Conservation (phyloP, 2,329 filamentous ascomycete species). For the Epichloe gansuensis region DNA sequence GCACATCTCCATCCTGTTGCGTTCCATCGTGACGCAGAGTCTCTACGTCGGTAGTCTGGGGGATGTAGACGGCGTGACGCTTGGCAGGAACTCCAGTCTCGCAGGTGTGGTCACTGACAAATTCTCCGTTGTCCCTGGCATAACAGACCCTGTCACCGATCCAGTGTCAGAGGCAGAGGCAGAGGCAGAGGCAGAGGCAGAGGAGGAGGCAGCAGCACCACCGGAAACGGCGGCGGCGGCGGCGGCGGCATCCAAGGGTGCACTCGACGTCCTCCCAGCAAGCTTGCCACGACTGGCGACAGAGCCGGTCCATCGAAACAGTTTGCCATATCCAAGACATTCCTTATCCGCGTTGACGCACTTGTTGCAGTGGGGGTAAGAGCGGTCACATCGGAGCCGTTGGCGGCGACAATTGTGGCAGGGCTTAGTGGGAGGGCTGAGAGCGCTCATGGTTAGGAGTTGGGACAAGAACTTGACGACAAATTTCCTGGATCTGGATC, state of each 20-base stretch:
- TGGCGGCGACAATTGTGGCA: slow-evolving; percentile 44
- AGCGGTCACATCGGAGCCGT: slow-evolving; percentile 40
- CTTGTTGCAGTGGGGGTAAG: slow-evolving; percentile 39
- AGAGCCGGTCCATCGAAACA: slow-evolving; percentile 40
- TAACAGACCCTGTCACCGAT: slow-evolving; percentile 1
- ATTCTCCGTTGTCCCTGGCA: slow-evolving; percentile 7
- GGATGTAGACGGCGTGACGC: slow-evolving; percentile 2
- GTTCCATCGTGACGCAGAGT: neutral
- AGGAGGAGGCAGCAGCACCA: neutral
- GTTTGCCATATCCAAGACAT: slow-evolving; percentile 40
- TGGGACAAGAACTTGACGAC: slow-evolving; percentile 1
- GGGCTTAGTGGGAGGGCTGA: slow-evolving; percentile 19
- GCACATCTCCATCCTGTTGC: slow-evolving; percentile 11
- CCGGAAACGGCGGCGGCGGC: neutral
- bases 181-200: neutral
- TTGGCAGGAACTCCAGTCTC: neutral
- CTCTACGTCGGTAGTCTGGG: slow-evolving; percentile 1
- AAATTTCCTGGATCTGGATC: neutral
- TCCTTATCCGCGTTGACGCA: slow-evolving; percentile 35
- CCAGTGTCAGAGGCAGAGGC: neutral
- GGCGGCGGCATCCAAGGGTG: slow-evolving; percentile 8
- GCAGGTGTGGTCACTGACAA: slow-evolving; percentile 1
- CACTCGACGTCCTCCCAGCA: slow-evolving; percentile 27
- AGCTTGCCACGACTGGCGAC: slow-evolving; percentile 30
- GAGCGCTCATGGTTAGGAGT: slow-evolving; percentile 1